Conservation (phyloP, 2,329 filamentous ascomycete species). For the Nannizziopsis arthrosporioides region DNA sequence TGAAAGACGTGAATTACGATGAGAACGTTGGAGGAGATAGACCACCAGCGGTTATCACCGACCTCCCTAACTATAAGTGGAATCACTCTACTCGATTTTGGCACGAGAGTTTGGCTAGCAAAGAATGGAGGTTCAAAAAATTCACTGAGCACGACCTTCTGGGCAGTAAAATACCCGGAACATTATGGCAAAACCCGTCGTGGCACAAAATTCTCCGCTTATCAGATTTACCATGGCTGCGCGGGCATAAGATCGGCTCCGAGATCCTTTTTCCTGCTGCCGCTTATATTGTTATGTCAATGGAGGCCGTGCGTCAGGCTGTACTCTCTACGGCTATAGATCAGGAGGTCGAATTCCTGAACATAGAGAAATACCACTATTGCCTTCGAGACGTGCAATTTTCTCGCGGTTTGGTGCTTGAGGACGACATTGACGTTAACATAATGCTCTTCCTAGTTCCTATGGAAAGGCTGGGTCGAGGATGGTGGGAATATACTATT, state of each 20-base stretch:
- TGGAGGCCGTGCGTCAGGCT: too few relatives aligned
- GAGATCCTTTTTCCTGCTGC: too few relatives aligned
- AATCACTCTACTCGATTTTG: slow-evolving; percentile 13
- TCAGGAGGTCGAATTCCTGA: too few relatives aligned
- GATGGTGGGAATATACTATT: too few relatives aligned
- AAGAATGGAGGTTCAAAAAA: slow-evolving; percentile 6
- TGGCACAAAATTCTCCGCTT: too few relatives aligned
- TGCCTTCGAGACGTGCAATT: background rate
- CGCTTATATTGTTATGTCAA: too few relatives aligned
- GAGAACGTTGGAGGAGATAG: background rate
- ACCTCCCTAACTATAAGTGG: slow-evolving; percentile 16
- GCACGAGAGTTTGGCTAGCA: slow-evolving; percentile 11
- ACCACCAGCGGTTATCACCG: background rate
- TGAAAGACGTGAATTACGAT: slow-evolving; percentile 1
- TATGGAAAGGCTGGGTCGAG: too few relatives aligned
- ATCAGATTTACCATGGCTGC: too few relatives aligned
- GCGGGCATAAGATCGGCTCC: too few relatives aligned
- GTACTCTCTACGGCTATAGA: too few relatives aligned
- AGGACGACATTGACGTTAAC: background rate
- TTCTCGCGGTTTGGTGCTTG: background rate
- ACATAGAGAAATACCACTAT: background rate
- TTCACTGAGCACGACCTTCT: slow-evolving; percentile 19
- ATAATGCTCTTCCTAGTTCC: background rate
- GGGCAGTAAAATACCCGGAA: slow-evolving; percentile 17
- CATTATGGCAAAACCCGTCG: slow-evolving; percentile 16